Base-by-base conservation (phyloP, 257 asterid genomes). In the Capsicum pubescens region DNA sequence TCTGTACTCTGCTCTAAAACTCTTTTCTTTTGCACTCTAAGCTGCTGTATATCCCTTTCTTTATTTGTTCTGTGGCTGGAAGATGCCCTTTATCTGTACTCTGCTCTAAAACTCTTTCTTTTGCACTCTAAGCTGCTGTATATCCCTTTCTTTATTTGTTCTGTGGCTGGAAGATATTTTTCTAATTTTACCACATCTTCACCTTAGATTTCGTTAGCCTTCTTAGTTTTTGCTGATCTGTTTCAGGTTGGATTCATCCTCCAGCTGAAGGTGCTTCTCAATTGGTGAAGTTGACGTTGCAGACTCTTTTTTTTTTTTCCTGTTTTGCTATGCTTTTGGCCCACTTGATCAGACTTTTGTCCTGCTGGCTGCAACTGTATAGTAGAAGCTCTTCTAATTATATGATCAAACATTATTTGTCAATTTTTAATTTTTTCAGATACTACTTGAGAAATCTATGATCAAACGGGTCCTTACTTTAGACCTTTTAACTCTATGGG, bases 291-390 rank as follows among this genome's bases (percentile, higher is more conserved):
- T 19, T 79, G 16, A 13, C 5, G 3, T 4, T 35, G 44, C 83
- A 14, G 69, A 59, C 42, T 84, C 48, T 79, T 26, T 42, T 84
- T 55, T 79, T 50, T 0, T 68, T 21, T 26, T 79, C 35, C 59
- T 70, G 79, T 84, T 82, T 54, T 79, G 17, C 7, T 71, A 72
- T 61, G 48, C 61, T 58, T 57, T 55, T 59, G 70, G 78, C 21
- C 42, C 48, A 36, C 61, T 82, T 58, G 70, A 44, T 84, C 83
- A 80, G 70, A 9, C n/a, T 84, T 80, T 84, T 71, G 39, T 58
- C 80, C 77, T 71, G 83, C 42, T 21, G 8, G 42, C 42, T 63
- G 42, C 64, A 83, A 86, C 77, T 87, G 90, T 88, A 89, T 16
- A 84, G 83, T 85, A 85, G 79, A 42, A 15, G 14, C 4, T 67